Percentiles rank a stretch among this genome's conserved stretches.
Evolutionary conservation across 352 stramenopile species (phyloP).

Genomic region (Plasmopara viticola): DNA sequence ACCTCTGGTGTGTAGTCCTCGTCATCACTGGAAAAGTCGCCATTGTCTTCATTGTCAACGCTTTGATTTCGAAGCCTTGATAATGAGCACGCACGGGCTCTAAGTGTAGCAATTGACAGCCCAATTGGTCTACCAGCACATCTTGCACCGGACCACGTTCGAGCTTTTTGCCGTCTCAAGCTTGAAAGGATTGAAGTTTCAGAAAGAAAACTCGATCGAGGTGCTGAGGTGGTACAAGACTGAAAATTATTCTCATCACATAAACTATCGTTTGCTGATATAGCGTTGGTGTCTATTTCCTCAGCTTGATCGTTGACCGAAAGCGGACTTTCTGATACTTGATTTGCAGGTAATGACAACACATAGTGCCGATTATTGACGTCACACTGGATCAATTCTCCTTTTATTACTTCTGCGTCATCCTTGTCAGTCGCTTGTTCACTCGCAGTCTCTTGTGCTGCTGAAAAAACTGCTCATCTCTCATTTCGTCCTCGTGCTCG

Average conservation of each 20-base stretch:
- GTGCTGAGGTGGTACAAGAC: neutral
- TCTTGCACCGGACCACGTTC: constrained; percentile 30
- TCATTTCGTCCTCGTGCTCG: constrained; percentile 17
- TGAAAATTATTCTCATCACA: constrained; percentile 13
- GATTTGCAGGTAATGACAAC: constrained; percentile 7
- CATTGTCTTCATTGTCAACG: constrained; percentile 28
- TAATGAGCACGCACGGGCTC: too few species aligned
- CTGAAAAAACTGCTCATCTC: constrained; percentile 7
- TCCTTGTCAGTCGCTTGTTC: too few species aligned
- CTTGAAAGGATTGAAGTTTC: constrained; percentile 12
- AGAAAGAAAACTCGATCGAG: constrained; percentile 16
- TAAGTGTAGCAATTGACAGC: constrained; percentile 25
- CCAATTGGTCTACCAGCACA: constrained; percentile 23
- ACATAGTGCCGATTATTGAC: too few species aligned
- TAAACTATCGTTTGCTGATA: constrained; percentile 1
- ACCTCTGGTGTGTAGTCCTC: constrained; percentile 36
- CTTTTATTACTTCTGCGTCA: constrained; percentile 10
- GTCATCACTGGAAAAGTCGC: constrained; percentile 59
- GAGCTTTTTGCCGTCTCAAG: constrained; percentile 34
- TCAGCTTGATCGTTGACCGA: constrained; percentile 4
- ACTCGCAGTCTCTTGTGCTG: constrained; percentile 1
- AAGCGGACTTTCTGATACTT: constrained; percentile 13
- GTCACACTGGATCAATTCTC: constrained; percentile 11
- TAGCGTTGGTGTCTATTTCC: constrained; percentile 3
- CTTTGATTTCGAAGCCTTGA: constrained; percentile 26